These are phyloP conservation scores for Helenozyma baotianmanensis DNA, from an alignment of 805 yeast genomes.

Conservation along the genomic window DNA sequence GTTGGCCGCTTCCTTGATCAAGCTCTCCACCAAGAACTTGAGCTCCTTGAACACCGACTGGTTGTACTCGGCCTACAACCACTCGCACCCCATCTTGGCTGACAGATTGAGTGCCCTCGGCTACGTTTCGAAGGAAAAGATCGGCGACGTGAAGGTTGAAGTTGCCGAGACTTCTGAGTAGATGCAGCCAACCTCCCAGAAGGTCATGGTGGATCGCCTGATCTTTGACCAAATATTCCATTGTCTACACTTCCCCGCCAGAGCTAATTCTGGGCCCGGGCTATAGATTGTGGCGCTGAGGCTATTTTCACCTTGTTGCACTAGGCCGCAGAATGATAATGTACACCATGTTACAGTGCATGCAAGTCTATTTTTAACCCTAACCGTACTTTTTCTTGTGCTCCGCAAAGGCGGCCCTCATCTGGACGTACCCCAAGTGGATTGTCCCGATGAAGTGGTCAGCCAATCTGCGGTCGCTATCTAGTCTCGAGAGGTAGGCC, in stretches of 20 bases:
- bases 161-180: slow-evolving; percentile 6
- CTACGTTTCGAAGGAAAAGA: slow-evolving; percentile 37
- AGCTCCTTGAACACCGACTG: slow-evolving; percentile 86
- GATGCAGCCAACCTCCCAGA: too few species aligned
- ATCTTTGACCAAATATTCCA: too few species aligned
- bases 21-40: slow-evolving; percentile 74
- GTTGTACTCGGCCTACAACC: slow-evolving; percentile 82
- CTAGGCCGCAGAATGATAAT: too few species aligned
- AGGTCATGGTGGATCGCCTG: too few species aligned
- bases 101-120: slow-evolving; percentile 83
- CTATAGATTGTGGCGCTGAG: too few species aligned
- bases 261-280: too few species aligned
- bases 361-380: not conserved
- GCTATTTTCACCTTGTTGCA: too few species aligned
- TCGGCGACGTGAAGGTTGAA: slow-evolving; percentile 21
- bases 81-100: slow-evolving; percentile 86
- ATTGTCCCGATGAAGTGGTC: slow-evolving; percentile 88
- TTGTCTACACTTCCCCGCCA: not conserved
- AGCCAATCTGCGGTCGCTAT: slow-evolving; percentile 81
- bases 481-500: slow-evolving; percentile 78
- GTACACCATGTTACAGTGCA: too few species aligned
- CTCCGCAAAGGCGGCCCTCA: slow-evolving; percentile 54
- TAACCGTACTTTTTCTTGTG: slow-evolving; percentile 19
- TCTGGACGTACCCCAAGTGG: slow-evolving; percentile 75
- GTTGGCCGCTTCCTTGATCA: slow-evolving; percentile 68